A percentile compares a stretch with the other conserved stretches of the same genome.
Evolutionary conservation across 1,284 basidiomycete species (phyloP).

Genomic region (Omphalotus olearius): DNA sequence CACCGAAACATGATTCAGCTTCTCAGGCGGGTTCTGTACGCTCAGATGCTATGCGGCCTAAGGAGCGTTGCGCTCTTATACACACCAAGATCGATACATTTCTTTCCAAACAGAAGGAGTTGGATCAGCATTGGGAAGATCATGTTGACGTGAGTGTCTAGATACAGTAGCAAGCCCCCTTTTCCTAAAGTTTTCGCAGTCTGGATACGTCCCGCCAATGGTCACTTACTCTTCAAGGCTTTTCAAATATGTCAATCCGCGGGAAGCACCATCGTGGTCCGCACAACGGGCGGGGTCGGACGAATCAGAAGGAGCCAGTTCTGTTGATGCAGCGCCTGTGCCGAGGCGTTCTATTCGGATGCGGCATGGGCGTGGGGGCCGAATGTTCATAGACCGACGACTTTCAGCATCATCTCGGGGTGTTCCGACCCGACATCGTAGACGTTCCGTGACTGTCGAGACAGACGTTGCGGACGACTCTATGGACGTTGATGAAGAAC

Average conservation of each 20-base stretch:
- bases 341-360: slow-evolving; percentile 51
- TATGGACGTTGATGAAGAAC: slow-evolving; percentile 29
- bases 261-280: slow-evolving; percentile 17
- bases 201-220: slow-evolving; percentile 53
- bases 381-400: slow-evolving; percentile 75
- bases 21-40: slow-evolving; percentile 33
- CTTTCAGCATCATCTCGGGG: slow-evolving; percentile 22
- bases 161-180: background rate
- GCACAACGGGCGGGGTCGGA: slow-evolving; percentile 21
- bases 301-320: slow-evolving; percentile 25
- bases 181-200: slow-evolving; percentile 33
- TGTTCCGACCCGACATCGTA: background rate
- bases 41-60: slow-evolving; percentile 52
- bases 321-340: slow-evolving; percentile 15
- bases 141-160: slow-evolving; percentile 60
- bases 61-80: slow-evolving; percentile 61
- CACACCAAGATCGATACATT: slow-evolving; percentile 67
- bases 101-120: slow-evolving; percentile 63
- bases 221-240: slow-evolving; percentile 46
- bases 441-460: slow-evolving; percentile 5
- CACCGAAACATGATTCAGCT: slow-evolving; percentile 28
- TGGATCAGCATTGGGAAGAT: slow-evolving; percentile 84
- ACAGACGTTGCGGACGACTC: slow-evolving; percentile 22
- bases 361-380: slow-evolving; percentile 78
- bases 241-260: slow-evolving; percentile 55